Base-by-base conservation (phyloP, 129 eudicot genomes). In the Rutidosis leptorrhynchoides region DNA sequence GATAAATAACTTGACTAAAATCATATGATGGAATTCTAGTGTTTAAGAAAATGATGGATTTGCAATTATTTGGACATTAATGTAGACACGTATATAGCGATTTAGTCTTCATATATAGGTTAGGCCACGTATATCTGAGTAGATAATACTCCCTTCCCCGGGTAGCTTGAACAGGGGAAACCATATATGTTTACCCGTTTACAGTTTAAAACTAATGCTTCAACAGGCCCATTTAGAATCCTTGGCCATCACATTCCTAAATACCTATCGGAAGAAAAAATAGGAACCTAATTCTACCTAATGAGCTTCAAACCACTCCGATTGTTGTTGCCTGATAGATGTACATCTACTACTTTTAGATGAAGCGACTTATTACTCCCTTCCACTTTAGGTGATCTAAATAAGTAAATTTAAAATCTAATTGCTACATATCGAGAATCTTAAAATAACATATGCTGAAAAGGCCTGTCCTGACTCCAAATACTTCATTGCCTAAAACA, bases 401-500 rank as follows among this genome's bases (percentile, higher is more conserved):
- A 59, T 30, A 2, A 28, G 17, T 29, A 45, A 49, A 49, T 49
- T 49, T 1, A 49, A 2, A 49, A 49, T 49, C 22, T n/a, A 15
- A 7, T 27, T 14, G 8, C 67, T 17, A 40, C 60, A 60, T 23
- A 8, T 1, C 15, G 12, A 59, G n/a, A 7, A 49, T 30, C 51
- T 71, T 19, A 30, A 25, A 4, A 0, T 27, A 71, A 21, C 61
- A 71, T 59, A 17, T 24, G 56, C 42, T 56, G 6, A 68, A 54
- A 15, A 23, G 25, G 14, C 24, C 12, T 30, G 16, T 35, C 35
- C 57, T 42, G 58, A 20, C 43, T 24, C 65, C 19, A 58, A 51
- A 62, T 7, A 46, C 48, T 24, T 26, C 40, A 23, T 30, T 14
- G 12, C 46, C 49, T 46, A 71, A 42, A 58, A 28, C 12, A 42